phyloP scores from a whole-genome alignment of 1,284 basidiomycete species.

The Cutaneotrichosporon daszewskae region DNA sequence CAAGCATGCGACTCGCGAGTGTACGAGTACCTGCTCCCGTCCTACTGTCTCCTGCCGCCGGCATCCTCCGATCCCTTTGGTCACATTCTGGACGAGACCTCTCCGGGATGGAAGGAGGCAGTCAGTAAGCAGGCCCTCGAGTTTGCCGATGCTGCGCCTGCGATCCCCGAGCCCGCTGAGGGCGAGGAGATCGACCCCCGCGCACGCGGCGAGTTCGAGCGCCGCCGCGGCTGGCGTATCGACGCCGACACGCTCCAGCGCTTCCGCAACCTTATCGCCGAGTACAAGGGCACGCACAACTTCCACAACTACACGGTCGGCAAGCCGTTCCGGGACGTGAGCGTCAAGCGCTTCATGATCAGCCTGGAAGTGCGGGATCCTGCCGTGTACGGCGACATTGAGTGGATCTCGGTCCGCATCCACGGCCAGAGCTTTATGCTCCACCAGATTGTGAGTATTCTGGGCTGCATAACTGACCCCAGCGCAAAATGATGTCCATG shows the following conservation, averaged over 20 bases:
- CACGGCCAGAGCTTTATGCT: conserved; percentile 99
- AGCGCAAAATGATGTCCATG: conserved; percentile 97
- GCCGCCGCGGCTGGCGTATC: conserved; percentile 60
- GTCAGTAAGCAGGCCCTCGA: conserved; percentile 30
- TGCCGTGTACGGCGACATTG: conserved; percentile 77
- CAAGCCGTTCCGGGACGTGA: conserved; percentile 73
- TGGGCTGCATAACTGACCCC: conserved; percentile 5
- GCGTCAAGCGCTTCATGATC: conserved; percentile 78
- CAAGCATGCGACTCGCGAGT: conserved; percentile 85
- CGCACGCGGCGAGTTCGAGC: conserved; percentile 37
- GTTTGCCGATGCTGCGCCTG: conserved; percentile 44
- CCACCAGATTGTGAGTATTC: conserved; percentile 63
- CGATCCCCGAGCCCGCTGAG: conserved; percentile 42
- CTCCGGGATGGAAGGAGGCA: conserved; percentile 39
- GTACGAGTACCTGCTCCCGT: conserved; percentile 96
- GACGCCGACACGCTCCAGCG: conserved; percentile 54
- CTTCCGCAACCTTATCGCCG: conserved; percentile 57
- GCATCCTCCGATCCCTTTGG: conserved; percentile 66
- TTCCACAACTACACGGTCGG: conserved; percentile 97
- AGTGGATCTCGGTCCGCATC: conserved; percentile 91
- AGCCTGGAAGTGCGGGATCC: conserved; percentile 74
- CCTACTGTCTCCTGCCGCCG: conserved; percentile 88
- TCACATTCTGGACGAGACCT: conserved; percentile 49
- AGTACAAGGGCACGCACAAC: conserved; percentile 70
- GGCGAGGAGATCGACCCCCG: conserved; percentile 23